Evolutionary conservation across 768 basidiomycete species (phyloP).

Genomic region (Boletus rubescentipes): DNA sequence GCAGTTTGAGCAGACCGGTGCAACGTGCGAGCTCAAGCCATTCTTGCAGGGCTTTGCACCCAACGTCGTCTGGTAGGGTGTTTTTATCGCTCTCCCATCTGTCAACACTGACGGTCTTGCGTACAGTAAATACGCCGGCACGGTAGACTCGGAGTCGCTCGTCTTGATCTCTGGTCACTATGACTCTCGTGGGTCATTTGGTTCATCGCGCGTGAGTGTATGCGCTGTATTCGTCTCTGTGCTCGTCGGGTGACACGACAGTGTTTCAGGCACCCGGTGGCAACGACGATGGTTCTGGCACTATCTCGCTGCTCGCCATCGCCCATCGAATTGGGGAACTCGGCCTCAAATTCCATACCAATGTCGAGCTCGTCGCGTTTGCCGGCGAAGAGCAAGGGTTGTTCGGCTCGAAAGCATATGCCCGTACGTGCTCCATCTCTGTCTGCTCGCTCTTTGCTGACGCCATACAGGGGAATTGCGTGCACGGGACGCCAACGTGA

Average conservation of each 20-base stretch:
- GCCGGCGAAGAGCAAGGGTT: conserved; percentile 94
- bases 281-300: conserved; percentile 65
- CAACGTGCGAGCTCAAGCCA: conserved; percentile 60
- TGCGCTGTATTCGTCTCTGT: neutral
- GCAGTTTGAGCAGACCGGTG: conserved; percentile 73
- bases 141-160: conserved; percentile 47
- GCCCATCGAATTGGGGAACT: conserved; percentile 70
- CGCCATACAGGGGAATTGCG: conserved; percentile 54
- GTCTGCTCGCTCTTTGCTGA: neutral
- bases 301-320: conserved; percentile 73
- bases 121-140: conserved; percentile 52
- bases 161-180: conserved; percentile 86
- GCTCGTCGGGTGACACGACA: neutral
- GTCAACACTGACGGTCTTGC: neutral
- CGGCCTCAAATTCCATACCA: conserved; percentile 67
- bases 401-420: conserved; percentile 74
- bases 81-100: too few species aligned
- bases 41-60: conserved; percentile 80
- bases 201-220: conserved; percentile 50
- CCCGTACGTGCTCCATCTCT: conserved; percentile 50
- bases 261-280: conserved; percentile 44
- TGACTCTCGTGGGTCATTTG: conserved; percentile 89
- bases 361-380: conserved; percentile 80
- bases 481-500: conserved; percentile 58
- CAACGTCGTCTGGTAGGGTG: conserved; percentile 76